These are phyloP conservation scores for Incumbomyces delicatus DNA, from an alignment of 2,329 filamentous ascomycete species.

Conservation along the genomic window DNA sequence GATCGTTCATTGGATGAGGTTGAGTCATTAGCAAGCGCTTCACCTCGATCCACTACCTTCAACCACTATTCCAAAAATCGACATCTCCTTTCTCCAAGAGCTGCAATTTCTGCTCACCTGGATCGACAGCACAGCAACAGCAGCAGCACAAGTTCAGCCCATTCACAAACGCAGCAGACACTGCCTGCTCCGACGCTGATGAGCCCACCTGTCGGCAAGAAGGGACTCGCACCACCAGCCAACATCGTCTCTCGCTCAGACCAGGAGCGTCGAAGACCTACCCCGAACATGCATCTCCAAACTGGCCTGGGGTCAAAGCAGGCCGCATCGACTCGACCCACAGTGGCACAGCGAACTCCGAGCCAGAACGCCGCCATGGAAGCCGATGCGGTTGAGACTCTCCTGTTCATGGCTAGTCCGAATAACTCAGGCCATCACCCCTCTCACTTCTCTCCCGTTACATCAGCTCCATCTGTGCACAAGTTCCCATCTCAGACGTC, in stretches of 20 bases:
- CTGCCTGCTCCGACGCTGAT: constrained; percentile 1
- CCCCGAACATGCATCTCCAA: constrained; percentile 25
- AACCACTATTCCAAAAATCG: constrained; percentile 43
- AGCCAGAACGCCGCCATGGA: constrained; percentile 39
- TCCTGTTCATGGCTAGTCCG: constrained; percentile 42
- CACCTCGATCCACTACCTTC: constrained; percentile 48
- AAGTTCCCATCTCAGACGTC: constrained; percentile 17
- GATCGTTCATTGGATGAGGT: constrained; percentile 66
- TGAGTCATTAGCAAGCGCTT: constrained; percentile 63
- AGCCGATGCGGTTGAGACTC: constrained; percentile 41
- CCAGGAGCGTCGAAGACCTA: constrained; percentile 29
- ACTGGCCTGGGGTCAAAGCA: not conserved
- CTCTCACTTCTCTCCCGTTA: constrained; percentile 23
- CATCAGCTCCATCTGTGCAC: constrained; percentile 13
- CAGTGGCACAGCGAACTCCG: constrained; percentile 26
- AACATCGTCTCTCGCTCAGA: constrained; percentile 28
- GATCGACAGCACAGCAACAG: constrained; percentile 19
- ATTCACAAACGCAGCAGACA: not conserved
- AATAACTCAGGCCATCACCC: constrained; percentile 35
- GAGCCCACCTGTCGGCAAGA: constrained; percentile 11
- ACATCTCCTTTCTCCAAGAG: constrained; percentile 41
- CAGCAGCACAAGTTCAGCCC: constrained; percentile 10
- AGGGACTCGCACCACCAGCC: constrained; percentile 32
- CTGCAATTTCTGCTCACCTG: constrained; percentile 24
- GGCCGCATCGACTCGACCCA: constrained; percentile 5